A percentile compares a stretch with the other conserved stretches of the same genome.
These are phyloP conservation scores for Cladosporium phlei DNA, from an alignment of 2,329 filamentous ascomycete genomes.

Conservation along the genomic window DNA sequence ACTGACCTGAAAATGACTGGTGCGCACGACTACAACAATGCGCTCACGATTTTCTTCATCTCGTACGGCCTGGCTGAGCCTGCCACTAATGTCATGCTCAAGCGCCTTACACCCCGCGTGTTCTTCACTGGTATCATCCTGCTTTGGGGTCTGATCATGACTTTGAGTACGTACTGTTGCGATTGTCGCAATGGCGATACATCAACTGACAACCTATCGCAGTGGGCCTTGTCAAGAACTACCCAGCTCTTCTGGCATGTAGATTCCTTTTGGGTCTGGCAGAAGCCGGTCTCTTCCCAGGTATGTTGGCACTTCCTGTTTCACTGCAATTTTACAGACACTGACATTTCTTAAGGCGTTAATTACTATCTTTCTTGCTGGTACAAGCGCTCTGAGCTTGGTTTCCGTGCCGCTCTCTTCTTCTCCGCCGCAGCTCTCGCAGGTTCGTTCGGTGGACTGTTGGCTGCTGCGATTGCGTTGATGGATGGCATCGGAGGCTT, in stretches of 20 bases:
- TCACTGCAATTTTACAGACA: slow-evolving; percentile 19
- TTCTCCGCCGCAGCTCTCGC: slow-evolving; percentile 78
- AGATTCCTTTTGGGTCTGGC: slow-evolving; percentile 63
- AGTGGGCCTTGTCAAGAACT: slow-evolving; percentile 25
- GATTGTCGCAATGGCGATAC: too few species aligned
- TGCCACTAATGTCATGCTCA: slow-evolving; percentile 74
- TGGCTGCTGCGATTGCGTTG: slow-evolving; percentile 65
- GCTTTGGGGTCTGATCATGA: slow-evolving; percentile 66
- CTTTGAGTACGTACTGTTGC: too few species aligned
- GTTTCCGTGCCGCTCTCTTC: slow-evolving; percentile 74
- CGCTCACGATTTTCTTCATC: slow-evolving; percentile 80
- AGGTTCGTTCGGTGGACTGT: slow-evolving; percentile 70
- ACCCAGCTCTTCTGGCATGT: slow-evolving; percentile 27
- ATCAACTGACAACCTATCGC: too few species aligned
- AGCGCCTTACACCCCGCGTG: slow-evolving; percentile 66
- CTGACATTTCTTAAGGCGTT: slow-evolving; percentile 20
- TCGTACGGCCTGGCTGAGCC: slow-evolving; percentile 77
- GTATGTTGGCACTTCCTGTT: slow-evolving; percentile 16
- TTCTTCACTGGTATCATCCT: slow-evolving; percentile 75
- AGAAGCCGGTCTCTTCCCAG: slow-evolving; percentile 63
- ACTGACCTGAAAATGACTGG: slow-evolving; percentile 58
- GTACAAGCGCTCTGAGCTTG: slow-evolving; percentile 76
- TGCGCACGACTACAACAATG: slow-evolving; percentile 66
- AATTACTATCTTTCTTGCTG: slow-evolving; percentile 67
- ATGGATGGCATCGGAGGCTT: slow-evolving; percentile 61